Conservation (phyloP, 208 protist genomes). For the Naegleria gruberi region DNA sequence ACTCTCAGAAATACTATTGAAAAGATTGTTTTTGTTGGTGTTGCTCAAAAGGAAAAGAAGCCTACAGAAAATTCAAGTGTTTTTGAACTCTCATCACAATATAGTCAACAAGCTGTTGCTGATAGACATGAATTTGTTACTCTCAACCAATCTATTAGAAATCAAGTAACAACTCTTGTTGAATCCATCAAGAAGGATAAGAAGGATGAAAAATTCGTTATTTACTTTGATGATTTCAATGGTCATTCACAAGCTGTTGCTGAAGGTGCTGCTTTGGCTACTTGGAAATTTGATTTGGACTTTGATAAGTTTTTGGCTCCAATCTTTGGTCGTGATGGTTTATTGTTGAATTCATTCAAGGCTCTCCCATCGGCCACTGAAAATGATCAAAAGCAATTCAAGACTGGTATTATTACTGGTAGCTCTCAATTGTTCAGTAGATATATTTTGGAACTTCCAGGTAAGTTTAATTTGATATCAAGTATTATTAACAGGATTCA, state of each 20-base stretch:
- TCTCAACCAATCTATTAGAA: background rate
- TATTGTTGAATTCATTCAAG: background rate
- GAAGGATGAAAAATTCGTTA: background rate
- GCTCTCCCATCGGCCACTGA: background rate
- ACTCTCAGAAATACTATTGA: background rate
- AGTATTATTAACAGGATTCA: too few relatives aligned
- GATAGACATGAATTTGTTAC: background rate
- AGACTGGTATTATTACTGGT: background rate
- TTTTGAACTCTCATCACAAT: background rate
- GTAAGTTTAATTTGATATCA: too few relatives aligned
- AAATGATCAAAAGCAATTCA: background rate
- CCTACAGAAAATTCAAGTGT: background rate
- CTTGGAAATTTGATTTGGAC: background rate
- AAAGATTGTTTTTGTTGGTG: background rate
- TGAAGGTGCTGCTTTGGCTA: background rate
- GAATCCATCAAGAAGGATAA: background rate
- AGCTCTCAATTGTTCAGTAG: background rate
- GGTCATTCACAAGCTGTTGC: background rate
- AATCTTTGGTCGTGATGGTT: background rate
- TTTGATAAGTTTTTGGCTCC: background rate
- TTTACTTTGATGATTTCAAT: background rate
- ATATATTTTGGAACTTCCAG: background rate
- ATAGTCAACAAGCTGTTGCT: background rate
- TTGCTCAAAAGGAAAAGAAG: background rate
- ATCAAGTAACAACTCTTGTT: background rate